A percentile compares a stretch with the other conserved stretches of the same genome.
Evolutionary conservation across 148 eudicot genomes (phyloP).

Genomic region (Linanthus parryae): DNA sequence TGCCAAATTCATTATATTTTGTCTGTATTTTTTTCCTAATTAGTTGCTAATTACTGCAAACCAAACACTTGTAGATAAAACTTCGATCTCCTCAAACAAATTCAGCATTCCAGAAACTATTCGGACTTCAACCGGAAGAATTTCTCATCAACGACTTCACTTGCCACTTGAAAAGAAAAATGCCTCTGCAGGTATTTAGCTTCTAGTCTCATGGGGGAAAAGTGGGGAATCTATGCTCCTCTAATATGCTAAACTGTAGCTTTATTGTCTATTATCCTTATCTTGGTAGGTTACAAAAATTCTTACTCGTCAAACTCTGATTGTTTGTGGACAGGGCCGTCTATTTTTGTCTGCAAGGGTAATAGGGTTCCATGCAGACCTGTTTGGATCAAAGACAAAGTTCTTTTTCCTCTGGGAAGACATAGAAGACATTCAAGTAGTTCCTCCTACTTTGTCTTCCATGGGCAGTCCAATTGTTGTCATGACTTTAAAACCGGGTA

Average conservation of each 20-base stretch:
- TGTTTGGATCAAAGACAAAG: constrained; percentile 91
- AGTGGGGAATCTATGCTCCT: not conserved
- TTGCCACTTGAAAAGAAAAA: constrained; percentile 90
- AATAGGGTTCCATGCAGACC: constrained; percentile 85
- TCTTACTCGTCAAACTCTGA: too few species aligned
- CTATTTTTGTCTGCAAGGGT: constrained; percentile 88
- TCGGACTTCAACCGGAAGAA: constrained; percentile 93
- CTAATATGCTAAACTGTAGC: not conserved
- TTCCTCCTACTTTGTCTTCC: constrained; percentile 79
- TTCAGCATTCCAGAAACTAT: constrained; percentile 96
- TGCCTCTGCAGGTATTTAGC: constrained; percentile 78
- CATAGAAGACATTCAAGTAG: constrained; percentile 82
- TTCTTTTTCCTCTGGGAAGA: constrained; percentile 97
- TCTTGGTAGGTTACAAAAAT: too few species aligned
- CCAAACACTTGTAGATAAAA: constrained; percentile 44
- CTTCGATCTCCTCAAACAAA: constrained; percentile 92
- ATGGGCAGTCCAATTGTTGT: constrained; percentile 93
- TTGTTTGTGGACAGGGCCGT: constrained; percentile 60
- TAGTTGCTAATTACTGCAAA: not conserved
- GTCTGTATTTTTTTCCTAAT: not conserved
- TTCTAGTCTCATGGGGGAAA: too few species aligned
- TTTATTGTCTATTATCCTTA: not conserved
- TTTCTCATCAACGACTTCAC: constrained; percentile 93
- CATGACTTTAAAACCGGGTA: constrained; percentile 80
- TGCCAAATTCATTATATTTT: constrained; percentile 3